A percentile compares a stretch with the other conserved stretches of the same genome.
These are phyloP conservation scores for Mucor lusitanicus DNA, from an alignment of 371 early-diverging fungal genomes.

Conservation along the genomic window DNA sequence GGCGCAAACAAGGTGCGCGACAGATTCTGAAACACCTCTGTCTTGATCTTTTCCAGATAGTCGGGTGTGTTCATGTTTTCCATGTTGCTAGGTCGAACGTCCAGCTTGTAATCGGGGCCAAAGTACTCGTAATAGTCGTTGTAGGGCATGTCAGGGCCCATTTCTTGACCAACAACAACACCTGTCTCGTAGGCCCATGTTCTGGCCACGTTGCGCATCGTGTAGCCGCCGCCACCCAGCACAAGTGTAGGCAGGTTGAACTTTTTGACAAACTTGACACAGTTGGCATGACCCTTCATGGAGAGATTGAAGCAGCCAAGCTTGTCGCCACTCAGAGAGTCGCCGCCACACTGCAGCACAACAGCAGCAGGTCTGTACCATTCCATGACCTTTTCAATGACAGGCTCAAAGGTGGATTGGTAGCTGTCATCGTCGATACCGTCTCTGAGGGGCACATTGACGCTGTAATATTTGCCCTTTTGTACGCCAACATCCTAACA, in stretches of 20 bases:
- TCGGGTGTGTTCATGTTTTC: conserved; percentile 83
- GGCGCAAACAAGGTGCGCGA: conserved; percentile 82
- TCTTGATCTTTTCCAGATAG: conserved; percentile 77
- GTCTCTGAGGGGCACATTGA: conserved; percentile 94
- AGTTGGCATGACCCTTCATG: conserved; percentile 85
- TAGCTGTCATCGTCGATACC: conserved; percentile 96
- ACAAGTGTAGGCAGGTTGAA: conserved; percentile 89
- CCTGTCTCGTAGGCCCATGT: conserved; percentile 98
- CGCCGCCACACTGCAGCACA: conserved; percentile 99
- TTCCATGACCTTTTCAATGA: conserved; percentile 94
- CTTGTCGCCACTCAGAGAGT: conserved; percentile 98
- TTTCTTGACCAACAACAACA: conserved; percentile 70
- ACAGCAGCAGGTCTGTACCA: conserved; percentile 95
- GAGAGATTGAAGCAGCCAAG: conserved; percentile 99
- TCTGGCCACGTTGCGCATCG: conserved; percentile 93
- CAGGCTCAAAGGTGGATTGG: conserved; percentile 85
- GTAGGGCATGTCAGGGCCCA: conserved; percentile 67
- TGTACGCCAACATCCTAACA: conserved; percentile 88
- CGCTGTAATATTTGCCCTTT: conserved; percentile 40
- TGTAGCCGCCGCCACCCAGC: conserved; percentile 99
- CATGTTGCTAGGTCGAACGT: conserved; percentile 89
- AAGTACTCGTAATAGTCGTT: conserved; percentile 88
- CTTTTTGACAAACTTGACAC: conserved; percentile 86
- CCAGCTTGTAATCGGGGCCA: conserved; percentile 84
- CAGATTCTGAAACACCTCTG: conserved; percentile 74